These are phyloP conservation scores for Dioscorea dumetorum DNA, from an alignment of 106 monocot genomes.

Conservation along the genomic window DNA sequence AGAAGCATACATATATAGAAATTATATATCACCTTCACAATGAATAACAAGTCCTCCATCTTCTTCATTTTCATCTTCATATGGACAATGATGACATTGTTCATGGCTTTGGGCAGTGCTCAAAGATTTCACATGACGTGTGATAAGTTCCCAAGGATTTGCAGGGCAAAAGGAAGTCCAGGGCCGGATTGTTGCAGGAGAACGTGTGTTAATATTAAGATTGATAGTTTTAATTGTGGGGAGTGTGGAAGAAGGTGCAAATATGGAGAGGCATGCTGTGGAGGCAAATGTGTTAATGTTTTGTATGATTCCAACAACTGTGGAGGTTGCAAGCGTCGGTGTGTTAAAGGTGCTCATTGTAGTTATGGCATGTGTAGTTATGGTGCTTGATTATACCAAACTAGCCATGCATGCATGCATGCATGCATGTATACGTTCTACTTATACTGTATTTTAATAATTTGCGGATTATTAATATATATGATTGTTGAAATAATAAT, in stretches of 20 bases:
- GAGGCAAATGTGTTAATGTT: slow-evolving; percentile 21
- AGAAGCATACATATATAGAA: no score
- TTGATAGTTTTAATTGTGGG: slow-evolving; percentile 35
- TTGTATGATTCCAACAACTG: slow-evolving; percentile 29
- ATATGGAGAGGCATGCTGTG: slow-evolving; percentile 29
- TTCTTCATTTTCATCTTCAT: neutral
- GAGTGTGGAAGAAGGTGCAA: slow-evolving; percentile 28
- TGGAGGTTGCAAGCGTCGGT: slow-evolving; percentile 24
- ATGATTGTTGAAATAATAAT: no score
- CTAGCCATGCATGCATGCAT: neutral
- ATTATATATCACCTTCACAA: neutral
- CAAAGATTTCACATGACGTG: slow-evolving; percentile 24
- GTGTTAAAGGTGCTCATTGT: slow-evolving; percentile 23
- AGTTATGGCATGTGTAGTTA: slow-evolving; percentile 40
- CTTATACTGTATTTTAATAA: no score
- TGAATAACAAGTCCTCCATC: neutral
- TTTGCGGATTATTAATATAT: no score
- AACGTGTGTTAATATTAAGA: slow-evolving; percentile 28
- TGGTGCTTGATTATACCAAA: slow-evolving; percentile 1
- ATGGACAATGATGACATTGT: neutral
- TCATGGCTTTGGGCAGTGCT: neutral
- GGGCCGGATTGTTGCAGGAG: slow-evolving; percentile 36
- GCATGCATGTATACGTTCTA: neutral
- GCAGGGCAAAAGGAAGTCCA: slow-evolving; percentile 18
- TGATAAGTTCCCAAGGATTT: slow-evolving; percentile 20